Percentiles rank a stretch among this genome's conserved stretches.
These are phyloP conservation scores for Salix caprea DNA, from an alignment of 345 rosid genomes.

Conservation along the genomic window DNA sequence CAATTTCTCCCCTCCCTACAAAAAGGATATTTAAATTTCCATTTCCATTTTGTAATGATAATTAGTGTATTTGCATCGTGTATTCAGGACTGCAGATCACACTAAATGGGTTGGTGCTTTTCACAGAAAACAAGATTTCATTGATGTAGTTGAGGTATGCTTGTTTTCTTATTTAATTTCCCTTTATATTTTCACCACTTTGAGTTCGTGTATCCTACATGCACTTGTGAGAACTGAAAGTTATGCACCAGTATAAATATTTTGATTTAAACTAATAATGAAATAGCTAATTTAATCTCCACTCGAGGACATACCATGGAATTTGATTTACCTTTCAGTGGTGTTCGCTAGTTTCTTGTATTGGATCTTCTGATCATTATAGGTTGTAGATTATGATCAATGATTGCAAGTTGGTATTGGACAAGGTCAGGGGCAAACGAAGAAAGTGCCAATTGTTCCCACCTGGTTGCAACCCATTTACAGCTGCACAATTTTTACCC, in stretches of 20 bases:
- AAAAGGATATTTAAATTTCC: neutral
- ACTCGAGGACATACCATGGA: too few relatives aligned
- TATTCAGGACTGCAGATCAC: conserved; percentile 80
- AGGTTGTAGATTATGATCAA: too few relatives aligned
- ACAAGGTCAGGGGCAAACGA: too few relatives aligned
- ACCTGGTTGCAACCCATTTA: neutral
- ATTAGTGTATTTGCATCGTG: neutral
- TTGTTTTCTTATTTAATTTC: neutral
- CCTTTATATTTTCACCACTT: neutral
- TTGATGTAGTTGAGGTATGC: conserved; percentile 83
- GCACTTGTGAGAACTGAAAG: neutral
- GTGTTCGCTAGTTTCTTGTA: too few relatives aligned
- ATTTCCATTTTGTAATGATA: neutral
- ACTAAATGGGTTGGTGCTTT: conserved; percentile 89
- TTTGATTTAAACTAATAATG: too few relatives aligned
- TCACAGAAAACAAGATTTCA: conserved; percentile 76
- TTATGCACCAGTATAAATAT: too few relatives aligned
- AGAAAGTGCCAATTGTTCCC: neutral
- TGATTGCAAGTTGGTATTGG: too few relatives aligned
- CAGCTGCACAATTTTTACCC: neutral
- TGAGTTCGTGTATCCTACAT: neutral
- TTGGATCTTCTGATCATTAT: too few relatives aligned
- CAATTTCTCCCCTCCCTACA: neutral
- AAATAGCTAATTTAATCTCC: too few relatives aligned
- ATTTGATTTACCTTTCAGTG: too few relatives aligned